Evolutionary conservation across 2,329 filamentous ascomycete species (phyloP).

Genomic region (Pyricularia sp.): DNA sequence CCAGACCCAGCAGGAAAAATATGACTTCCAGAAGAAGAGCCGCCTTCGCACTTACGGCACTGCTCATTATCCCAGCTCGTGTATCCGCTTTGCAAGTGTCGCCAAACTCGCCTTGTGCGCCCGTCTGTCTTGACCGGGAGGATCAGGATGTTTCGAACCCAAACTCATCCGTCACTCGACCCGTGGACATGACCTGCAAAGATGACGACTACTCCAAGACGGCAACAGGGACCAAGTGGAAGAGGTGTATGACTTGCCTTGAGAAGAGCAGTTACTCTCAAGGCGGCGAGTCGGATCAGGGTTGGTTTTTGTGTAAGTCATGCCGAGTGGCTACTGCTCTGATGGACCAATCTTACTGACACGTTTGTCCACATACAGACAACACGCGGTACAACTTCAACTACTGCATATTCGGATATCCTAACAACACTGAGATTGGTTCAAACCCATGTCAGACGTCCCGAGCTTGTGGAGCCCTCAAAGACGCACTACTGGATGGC

Average conservation of each 20-base stretch:
- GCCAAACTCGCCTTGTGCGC: slow-evolving; percentile 39
- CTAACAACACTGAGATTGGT: slow-evolving; percentile 29
- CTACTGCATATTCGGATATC: slow-evolving; percentile 39
- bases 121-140: slow-evolving; percentile 32
- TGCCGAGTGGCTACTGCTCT: slow-evolving; percentile 5
- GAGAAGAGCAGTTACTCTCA: slow-evolving; percentile 35
- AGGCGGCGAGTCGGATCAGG: slow-evolving; percentile 36
- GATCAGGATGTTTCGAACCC: slow-evolving; percentile 29
- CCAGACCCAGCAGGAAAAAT: not conserved
- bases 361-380: slow-evolving; percentile 20
- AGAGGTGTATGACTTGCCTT: slow-evolving; percentile 37
- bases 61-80: not conserved
- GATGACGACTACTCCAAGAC: slow-evolving; percentile 29
- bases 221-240: slow-evolving; percentile 29
- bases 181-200: slow-evolving; percentile 32
- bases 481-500: slow-evolving; percentile 25
- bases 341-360: not conserved
- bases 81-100: slow-evolving; percentile 34
- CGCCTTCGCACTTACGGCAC: not conserved
- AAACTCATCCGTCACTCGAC: slow-evolving; percentile 29
- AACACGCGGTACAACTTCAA: slow-evolving; percentile 39
- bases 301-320: slow-evolving; percentile 42
- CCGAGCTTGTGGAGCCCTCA: slow-evolving; percentile 34
- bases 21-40: not conserved
- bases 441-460: slow-evolving; percentile 37